These are phyloP conservation scores for Trichoderma brevicompactum DNA, from an alignment of 2,329 filamentous ascomycete genomes.

Conservation along the genomic window DNA sequence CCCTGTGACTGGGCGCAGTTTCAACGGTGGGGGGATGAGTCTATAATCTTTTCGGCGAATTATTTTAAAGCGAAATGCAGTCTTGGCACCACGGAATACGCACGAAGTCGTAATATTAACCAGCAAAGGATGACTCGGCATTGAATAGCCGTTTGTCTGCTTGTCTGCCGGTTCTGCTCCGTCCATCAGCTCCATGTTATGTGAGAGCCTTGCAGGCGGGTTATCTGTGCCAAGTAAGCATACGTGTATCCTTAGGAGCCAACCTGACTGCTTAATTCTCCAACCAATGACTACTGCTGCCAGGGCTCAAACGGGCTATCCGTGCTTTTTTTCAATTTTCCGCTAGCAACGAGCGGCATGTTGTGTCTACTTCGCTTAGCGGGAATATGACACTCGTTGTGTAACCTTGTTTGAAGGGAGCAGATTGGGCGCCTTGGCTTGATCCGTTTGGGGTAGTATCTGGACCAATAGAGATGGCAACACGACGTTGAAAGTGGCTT, in stretches of 20 bases:
- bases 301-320: conserved; percentile 6
- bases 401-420: conserved; percentile 3
- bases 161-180: too few relatives aligned
- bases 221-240: neutral
- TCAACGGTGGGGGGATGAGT: conserved; percentile 1
- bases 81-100: too few relatives aligned
- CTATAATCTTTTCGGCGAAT: conserved; percentile 2
- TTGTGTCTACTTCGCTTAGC: conserved; percentile 14
- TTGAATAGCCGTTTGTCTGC: too few relatives aligned
- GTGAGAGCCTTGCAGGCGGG: too few relatives aligned
- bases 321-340: neutral
- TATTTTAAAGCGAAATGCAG: neutral
- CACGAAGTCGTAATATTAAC: too few relatives aligned
- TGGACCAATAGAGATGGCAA: neutral
- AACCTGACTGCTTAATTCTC: neutral
- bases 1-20: neutral
- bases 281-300: conserved; percentile 5
- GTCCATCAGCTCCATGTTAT: too few relatives aligned
- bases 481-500: too few relatives aligned
- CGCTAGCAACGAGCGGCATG: neutral
- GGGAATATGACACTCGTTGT: neutral
- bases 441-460: neutral
- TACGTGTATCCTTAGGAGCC: neutral
- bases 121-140: too few relatives aligned
- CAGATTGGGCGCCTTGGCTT: too few relatives aligned